These are phyloP conservation scores for Acer yangbiense DNA, from an alignment of 345 rosid species.

Conservation along the genomic window DNA sequence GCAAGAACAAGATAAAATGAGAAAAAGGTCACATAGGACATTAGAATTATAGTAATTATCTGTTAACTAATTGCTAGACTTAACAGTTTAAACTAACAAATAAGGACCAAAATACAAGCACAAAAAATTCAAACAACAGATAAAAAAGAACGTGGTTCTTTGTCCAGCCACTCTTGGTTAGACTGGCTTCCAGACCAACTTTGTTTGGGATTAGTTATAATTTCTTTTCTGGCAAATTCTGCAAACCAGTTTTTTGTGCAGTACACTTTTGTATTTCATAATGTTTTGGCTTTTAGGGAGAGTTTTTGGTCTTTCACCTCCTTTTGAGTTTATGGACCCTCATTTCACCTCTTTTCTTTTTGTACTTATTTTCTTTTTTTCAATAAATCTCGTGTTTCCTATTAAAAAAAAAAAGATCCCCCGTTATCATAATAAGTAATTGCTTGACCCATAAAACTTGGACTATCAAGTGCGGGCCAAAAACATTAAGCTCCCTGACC, in stretches of 20 bases:
- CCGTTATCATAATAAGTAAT: background rate
- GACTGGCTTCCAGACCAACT: background rate
- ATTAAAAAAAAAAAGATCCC: no score
- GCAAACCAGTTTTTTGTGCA: background rate
- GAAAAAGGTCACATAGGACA: background rate
- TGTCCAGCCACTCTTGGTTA: background rate
- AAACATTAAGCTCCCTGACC: background rate
- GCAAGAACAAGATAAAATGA: slow-evolving; percentile 31
- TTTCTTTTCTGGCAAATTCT: no score
- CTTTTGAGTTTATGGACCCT: background rate
- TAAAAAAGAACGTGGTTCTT: background rate
- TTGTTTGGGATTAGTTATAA: background rate
- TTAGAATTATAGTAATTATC: background rate
- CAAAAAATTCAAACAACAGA: background rate
- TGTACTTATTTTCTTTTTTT: background rate
- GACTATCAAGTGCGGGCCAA: background rate
- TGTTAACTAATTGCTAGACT: background rate
- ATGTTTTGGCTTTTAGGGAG: background rate
- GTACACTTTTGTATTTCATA: background rate
- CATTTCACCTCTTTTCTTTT: background rate
- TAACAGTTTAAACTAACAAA: background rate
- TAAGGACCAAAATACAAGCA: background rate
- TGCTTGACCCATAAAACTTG: background rate
- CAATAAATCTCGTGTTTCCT: background rate
- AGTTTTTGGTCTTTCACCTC: background rate